Evolutionary conservation across 768 basidiomycete genomes (phyloP).

Genomic region (Imleria badia): DNA sequence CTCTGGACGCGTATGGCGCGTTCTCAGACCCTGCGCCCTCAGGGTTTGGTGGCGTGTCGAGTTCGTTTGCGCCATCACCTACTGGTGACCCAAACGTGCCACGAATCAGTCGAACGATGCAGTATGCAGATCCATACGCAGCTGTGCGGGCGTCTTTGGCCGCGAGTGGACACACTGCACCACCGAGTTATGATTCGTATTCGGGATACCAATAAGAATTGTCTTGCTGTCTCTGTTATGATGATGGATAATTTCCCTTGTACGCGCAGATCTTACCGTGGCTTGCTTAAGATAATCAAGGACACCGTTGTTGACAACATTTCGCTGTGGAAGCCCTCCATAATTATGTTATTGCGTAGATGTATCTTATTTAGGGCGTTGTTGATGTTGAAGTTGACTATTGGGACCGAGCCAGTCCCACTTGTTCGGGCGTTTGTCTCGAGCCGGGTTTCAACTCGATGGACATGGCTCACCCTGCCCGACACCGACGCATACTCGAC

Average conservation of each 20-base stretch:
- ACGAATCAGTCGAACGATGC: slow-evolving; percentile 86
- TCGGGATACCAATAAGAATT: slow-evolving; percentile 45
- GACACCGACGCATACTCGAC: slow-evolving; percentile 2
- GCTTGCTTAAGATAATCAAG: slow-evolving; percentile 12
- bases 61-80: slow-evolving; percentile 35
- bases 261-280: slow-evolving; percentile 12
- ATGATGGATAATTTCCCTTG: slow-evolving; percentile 6
- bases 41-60: slow-evolving; percentile 55
- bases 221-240: neutral
- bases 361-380: slow-evolving; percentile 8
- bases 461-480: slow-evolving; percentile 9
- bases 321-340: neutral
- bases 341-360: slow-evolving; percentile 9
- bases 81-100: slow-evolving; percentile 34
- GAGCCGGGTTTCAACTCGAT: neutral
- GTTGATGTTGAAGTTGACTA: slow-evolving; percentile 8
- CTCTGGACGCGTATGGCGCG: slow-evolving; percentile 87
- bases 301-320: slow-evolving; percentile 7
- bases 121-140: slow-evolving; percentile 88
- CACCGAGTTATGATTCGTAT: slow-evolving; percentile 57
- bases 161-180: slow-evolving; percentile 31
- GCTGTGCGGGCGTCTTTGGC: slow-evolving; percentile 66
- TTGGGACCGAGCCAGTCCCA: slow-evolving; percentile 20
- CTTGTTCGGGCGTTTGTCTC: neutral
- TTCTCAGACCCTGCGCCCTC: slow-evolving; percentile 86